These are phyloP conservation scores for Basidiobolus meristosporus DNA, from an alignment of 371 early-diverging fungal genomes.

Conservation along the genomic window DNA sequence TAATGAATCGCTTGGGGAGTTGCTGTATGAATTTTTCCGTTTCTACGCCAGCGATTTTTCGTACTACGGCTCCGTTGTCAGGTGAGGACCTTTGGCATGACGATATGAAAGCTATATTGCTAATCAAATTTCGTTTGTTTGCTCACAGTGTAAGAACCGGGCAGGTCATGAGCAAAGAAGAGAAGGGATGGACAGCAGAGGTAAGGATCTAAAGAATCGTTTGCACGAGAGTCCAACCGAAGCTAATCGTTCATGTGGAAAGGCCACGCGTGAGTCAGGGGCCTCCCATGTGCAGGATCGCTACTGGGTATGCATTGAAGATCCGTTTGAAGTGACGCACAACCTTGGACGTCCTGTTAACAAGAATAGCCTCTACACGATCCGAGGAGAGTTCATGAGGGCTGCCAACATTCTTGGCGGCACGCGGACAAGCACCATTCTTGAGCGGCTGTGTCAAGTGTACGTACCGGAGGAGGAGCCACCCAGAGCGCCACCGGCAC, in stretches of 20 bases:
- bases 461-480: too few relatives aligned
- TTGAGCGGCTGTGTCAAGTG: too few relatives aligned
- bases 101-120: too few relatives aligned
- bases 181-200: slow-evolving; percentile 53
- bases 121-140: too few relatives aligned
- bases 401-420: slow-evolving; percentile 10
- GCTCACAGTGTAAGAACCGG: slow-evolving; percentile 65
- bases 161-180: slow-evolving; percentile 36
- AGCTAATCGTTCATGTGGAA: too few relatives aligned
- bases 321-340: slow-evolving; percentile 10
- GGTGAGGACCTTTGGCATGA: too few relatives aligned
- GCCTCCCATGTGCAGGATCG: slow-evolving; percentile 1
- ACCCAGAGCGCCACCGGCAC: too few relatives aligned
- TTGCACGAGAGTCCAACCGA: not conserved
- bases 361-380: slow-evolving; percentile 11
- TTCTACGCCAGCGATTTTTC: slow-evolving; percentile 56
- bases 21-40: slow-evolving; percentile 68
- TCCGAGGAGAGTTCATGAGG: slow-evolving; percentile 16
- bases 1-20: slow-evolving; percentile 38
- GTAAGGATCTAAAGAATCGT: slow-evolving; percentile 3
- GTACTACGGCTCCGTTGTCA: slow-evolving; percentile 39
- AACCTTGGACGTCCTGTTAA: slow-evolving; percentile 14
- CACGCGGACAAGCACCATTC: too few relatives aligned
- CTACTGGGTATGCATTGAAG: slow-evolving; percentile 3
- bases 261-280: slow-evolving; percentile 1